phyloP scores from a whole-genome alignment of 768 basidiomycete genomes.

The Clathrus columnatus region DNA sequence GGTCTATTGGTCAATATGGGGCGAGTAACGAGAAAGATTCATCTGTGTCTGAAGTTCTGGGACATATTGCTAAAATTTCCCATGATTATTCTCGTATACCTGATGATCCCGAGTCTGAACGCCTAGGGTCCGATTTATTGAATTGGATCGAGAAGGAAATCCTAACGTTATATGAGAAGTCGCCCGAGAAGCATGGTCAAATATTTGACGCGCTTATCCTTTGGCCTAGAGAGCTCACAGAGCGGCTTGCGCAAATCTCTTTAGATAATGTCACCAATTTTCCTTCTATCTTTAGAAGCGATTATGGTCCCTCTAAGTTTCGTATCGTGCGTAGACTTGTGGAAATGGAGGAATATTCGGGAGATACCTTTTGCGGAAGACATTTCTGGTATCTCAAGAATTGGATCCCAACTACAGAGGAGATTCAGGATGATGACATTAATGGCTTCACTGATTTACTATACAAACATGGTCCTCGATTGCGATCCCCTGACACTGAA shows the following conservation, averaged over 20 bases:
- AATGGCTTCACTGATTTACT: conserved; percentile 66
- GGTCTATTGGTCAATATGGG: conserved; percentile 55
- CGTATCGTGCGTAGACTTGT: conserved; percentile 55
- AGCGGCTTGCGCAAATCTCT: conserved; percentile 35
- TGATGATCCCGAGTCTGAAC: conserved; percentile 21
- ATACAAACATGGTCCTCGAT: conserved; percentile 45
- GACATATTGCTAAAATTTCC: conserved; percentile 56
- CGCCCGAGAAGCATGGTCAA: conserved; percentile 30
- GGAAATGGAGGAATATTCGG: conserved; percentile 28
- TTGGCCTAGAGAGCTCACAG: conserved; percentile 63
- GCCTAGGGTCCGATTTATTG: conserved; percentile 41
- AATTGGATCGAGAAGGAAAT: conserved; percentile 57
- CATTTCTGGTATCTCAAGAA: conserved; percentile 85
- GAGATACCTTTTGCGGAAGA: conserved; percentile 40
- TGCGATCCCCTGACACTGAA: conserved; percentile 50
- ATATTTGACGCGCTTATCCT: conserved; percentile 53
- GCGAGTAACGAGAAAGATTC: conserved; percentile 33
- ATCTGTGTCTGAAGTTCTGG: conserved; percentile 54
- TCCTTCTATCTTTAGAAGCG: conserved; percentile 48
- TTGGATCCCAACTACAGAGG: conserved; percentile 48
- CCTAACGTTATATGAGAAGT: conserved; percentile 24
- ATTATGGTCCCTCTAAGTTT: conserved; percentile 62
- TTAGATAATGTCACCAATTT: conserved; percentile 37
- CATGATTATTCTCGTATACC: conserved; percentile 40
- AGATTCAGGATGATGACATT: conserved; percentile 59